A percentile compares a stretch with the other conserved stretches of the same genome.
Conservation (phyloP, 768 basidiomycete species). For the Auricularia sp. region DNA sequence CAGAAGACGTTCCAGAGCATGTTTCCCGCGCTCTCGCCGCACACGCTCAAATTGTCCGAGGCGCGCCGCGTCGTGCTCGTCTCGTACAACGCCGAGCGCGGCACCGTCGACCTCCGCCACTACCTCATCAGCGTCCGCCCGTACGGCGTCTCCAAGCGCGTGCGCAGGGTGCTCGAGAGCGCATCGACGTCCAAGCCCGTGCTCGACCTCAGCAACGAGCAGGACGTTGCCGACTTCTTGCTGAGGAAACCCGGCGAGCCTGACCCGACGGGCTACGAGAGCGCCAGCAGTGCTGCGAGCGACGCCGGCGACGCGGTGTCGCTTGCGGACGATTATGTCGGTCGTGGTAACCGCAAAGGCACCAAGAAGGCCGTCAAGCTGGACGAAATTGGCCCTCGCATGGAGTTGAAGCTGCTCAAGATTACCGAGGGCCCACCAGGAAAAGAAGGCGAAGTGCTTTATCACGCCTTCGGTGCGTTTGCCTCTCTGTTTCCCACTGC, state of each 20-base stretch:
- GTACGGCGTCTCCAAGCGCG: conserved; percentile 85
- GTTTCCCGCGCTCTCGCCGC: conserved; percentile 86
- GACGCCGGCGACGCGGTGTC: conserved; percentile 77
- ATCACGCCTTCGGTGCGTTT: conserved; percentile 80
- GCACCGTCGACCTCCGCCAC: conserved; percentile 87
- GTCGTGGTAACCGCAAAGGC: conserved; percentile 87
- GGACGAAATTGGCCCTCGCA: conserved; percentile 89
- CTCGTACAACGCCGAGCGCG: conserved; percentile 78
- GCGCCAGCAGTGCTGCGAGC: conserved; percentile 68
- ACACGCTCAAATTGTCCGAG: conserved; percentile 70
- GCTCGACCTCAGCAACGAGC: conserved; percentile 78
- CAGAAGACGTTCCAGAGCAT: conserved; percentile 95
- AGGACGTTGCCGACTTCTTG: conserved; percentile 93
- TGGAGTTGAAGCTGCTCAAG: conserved; percentile 89
- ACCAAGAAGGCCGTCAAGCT: conserved; percentile 83
- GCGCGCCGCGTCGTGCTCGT: conserved; percentile 91
- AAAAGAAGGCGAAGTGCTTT: conserved; percentile 86
- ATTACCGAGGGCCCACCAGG: conserved; percentile 91
- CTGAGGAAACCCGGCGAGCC: conserved; percentile 58
- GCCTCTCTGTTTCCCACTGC: neutral
- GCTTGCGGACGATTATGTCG: conserved; percentile 88
- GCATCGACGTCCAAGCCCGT: conserved; percentile 29
- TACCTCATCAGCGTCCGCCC: conserved; percentile 93
- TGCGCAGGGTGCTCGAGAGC: conserved; percentile 77
- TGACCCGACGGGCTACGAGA: conserved; percentile 66